A percentile compares a stretch with the other conserved stretches of the same genome.
Evolutionary conservation across 805 yeast species (phyloP).

Genomic region (Barnettozyma pratensis): DNA sequence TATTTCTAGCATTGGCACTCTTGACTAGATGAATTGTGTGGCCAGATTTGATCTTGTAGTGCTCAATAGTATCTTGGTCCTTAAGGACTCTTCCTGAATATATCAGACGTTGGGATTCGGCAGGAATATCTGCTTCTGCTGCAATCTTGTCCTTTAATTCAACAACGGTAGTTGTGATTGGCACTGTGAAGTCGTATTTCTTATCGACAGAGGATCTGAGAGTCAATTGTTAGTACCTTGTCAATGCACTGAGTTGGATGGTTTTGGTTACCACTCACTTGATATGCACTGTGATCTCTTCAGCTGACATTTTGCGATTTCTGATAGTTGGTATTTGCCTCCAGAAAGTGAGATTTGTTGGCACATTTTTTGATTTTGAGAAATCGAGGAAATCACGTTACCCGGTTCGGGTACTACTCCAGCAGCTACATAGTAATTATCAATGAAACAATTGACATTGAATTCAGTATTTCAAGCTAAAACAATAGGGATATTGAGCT

Average conservation of each 20-base stretch:
- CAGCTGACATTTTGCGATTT: constrained; percentile 12
- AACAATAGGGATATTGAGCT: constrained; percentile 1
- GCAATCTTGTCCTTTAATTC: constrained; percentile 67
- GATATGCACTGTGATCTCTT: constrained; percentile 18
- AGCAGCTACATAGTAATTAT: background rate
- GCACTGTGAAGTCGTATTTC: constrained; percentile 62
- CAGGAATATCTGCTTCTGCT: constrained; percentile 58
- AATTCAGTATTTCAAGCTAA: background rate
- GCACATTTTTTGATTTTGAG: background rate
- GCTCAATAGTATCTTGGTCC: constrained; percentile 67
- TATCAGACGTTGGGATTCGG: constrained; percentile 80
- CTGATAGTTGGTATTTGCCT: background rate
- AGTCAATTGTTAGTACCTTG: constrained; percentile 1
- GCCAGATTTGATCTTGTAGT: constrained; percentile 79
- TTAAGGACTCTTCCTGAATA: constrained; percentile 92
- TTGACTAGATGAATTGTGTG: constrained; percentile 88
- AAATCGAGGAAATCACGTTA: background rate
- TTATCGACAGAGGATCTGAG: constrained; percentile 57
- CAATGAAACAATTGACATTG: no score
- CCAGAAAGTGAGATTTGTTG: background rate
- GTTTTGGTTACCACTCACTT: constrained; percentile 11
- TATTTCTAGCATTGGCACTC: constrained; percentile 52
- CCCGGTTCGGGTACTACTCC: background rate
- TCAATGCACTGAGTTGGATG: background rate
- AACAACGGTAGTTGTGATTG: constrained; percentile 49